phyloP scores from a whole-genome alignment of 75 land plant species.

The Sequoia sempervirens region DNA sequence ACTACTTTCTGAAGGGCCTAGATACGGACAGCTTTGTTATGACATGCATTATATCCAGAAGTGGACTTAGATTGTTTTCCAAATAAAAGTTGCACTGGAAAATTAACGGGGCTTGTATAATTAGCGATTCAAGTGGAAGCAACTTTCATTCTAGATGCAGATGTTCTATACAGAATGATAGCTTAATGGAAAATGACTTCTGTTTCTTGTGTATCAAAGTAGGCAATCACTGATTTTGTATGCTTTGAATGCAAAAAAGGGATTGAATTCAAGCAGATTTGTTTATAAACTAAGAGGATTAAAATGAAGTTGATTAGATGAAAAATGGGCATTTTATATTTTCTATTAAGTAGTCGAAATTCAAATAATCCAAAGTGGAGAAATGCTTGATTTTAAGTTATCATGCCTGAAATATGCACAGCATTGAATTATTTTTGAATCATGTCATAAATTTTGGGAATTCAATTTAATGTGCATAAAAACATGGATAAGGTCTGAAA shows the following conservation, averaged over 20 bases:
- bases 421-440: no score
- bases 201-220: background rate
- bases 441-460: no score
- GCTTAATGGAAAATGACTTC: background rate
- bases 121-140: background rate
- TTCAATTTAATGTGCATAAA: no score
- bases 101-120: background rate
- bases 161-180: background rate
- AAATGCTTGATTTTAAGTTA: no score
- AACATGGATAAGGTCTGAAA: no score
- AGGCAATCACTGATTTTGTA: background rate
- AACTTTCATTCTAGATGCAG: background rate
- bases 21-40: background rate
- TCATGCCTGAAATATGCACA: no score
- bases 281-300: no score
- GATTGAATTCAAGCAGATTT: no score
- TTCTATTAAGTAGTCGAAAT: no score
- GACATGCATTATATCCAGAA: background rate
- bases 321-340: no score
- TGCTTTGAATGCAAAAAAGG: background rate
- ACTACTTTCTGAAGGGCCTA: background rate
- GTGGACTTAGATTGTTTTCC: background rate
- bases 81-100: background rate
- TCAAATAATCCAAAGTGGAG: no score
- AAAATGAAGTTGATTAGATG: no score